phyloP scores from a whole-genome alignment of 768 basidiomycete genomes.

The Trametes cingulata region DNA sequence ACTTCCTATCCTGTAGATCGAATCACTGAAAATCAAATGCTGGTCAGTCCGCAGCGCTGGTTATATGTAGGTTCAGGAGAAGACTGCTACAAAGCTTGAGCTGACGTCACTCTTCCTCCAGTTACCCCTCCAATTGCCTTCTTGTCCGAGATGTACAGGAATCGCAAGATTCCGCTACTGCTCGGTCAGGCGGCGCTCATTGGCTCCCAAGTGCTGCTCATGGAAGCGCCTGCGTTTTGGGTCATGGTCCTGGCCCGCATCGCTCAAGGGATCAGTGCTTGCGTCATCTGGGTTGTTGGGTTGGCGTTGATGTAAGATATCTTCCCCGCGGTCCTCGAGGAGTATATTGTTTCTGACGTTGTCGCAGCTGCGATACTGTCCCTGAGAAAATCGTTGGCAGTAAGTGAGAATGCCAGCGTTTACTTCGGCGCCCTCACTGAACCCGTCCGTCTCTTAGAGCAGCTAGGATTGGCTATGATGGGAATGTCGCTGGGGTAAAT shows the following conservation, averaged over 20 bases:
- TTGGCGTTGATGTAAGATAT: slow-evolving; percentile 38
- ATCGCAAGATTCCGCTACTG: slow-evolving; percentile 34
- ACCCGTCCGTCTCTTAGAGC: slow-evolving; percentile 27
- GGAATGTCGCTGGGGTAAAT: slow-evolving; percentile 41
- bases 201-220: slow-evolving; percentile 40
- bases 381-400: slow-evolving; percentile 37
- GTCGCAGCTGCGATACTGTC: slow-evolving; percentile 38
- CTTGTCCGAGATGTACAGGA: slow-evolving; percentile 37
- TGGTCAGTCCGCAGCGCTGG: slow-evolving; percentile 34
- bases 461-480: slow-evolving; percentile 42
- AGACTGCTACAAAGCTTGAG: no score
- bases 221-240: slow-evolving; percentile 41
- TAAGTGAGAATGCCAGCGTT: slow-evolving; percentile 8
- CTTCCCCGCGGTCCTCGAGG: neutral
- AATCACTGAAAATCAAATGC: neutral
- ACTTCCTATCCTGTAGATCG: neutral
- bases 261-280: slow-evolving; percentile 42
- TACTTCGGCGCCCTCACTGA: neutral
- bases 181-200: slow-evolving; percentile 35
- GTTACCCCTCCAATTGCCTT: slow-evolving; percentile 40
- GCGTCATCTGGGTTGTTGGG: slow-evolving; percentile 42
- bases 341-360: neutral
- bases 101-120: slow-evolving; percentile 13
- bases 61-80: slow-evolving; percentile 27
- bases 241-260: slow-evolving; percentile 42